Conservation (phyloP, 2,329 filamentous ascomycete species). For the Fusarium piperis region DNA sequence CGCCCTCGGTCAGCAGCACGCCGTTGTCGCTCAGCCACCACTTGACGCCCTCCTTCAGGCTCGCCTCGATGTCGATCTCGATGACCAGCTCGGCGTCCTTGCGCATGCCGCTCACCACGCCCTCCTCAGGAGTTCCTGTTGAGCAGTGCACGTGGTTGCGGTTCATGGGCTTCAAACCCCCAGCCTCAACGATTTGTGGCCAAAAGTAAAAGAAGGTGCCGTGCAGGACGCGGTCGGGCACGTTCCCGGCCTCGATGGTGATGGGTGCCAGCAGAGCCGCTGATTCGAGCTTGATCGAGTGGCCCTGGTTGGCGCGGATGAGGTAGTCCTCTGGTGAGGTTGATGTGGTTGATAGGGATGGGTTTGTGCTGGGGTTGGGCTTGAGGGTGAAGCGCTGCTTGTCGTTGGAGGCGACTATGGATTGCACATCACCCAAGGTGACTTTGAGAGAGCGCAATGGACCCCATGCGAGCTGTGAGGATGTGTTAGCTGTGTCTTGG, state of each 20-base stretch:
- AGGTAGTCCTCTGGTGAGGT: constrained; percentile 74
- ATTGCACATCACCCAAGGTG: constrained; percentile 78
- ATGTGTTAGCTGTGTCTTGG: constrained; percentile 6
- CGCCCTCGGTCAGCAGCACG: constrained; percentile 73
- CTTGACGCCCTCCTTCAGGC: constrained; percentile 69
- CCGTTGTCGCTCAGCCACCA: constrained; percentile 87
- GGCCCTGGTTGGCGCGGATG: constrained; percentile 96
- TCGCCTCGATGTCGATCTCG: constrained; percentile 76
- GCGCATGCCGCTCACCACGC: constrained; percentile 84
- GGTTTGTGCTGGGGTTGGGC: constrained; percentile 52
- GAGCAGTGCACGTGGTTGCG: constrained; percentile 93
- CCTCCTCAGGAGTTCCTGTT: constrained; percentile 70
- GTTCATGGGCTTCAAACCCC: constrained; percentile 83
- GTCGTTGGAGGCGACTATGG: constrained; percentile 77
- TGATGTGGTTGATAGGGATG: constrained; percentile 36
- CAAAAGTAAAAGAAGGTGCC: constrained; percentile 89
- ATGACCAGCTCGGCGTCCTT: constrained; percentile 79
- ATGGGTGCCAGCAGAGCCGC: constrained; percentile 76
- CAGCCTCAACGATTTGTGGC: constrained; percentile 76
- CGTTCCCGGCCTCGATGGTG: constrained; percentile 62
- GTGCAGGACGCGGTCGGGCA: constrained; percentile 79
- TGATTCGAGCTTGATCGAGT: constrained; percentile 81
- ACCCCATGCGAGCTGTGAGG: constrained; percentile 60
- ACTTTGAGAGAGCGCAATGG: constrained; percentile 74
- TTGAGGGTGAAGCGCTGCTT: constrained; percentile 92